Conservation (phyloP, 2,329 filamentous ascomycete species). For the Fusarium fracticaudum region DNA sequence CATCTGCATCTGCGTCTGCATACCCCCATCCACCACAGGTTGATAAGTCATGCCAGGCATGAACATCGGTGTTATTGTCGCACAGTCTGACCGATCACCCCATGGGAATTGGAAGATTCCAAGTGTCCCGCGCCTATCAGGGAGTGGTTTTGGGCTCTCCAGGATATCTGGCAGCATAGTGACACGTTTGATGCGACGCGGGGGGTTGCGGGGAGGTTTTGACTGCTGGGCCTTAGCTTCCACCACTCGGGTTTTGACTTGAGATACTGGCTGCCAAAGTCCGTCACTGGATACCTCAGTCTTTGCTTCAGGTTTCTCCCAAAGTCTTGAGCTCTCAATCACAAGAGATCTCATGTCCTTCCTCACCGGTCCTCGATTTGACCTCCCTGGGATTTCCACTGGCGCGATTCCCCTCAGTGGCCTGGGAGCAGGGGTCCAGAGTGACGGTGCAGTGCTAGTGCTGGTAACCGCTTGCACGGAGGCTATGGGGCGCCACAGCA, state of each 20-base stretch:
- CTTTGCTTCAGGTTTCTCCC: slow-evolving; percentile 25
- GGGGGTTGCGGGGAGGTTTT: slow-evolving; percentile 62
- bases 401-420: slow-evolving; percentile 9
- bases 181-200: slow-evolving; percentile 64
- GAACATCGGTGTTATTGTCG: slow-evolving; percentile 57
- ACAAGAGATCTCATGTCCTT: slow-evolving; percentile 26
- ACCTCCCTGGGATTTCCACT: slow-evolving; percentile 11
- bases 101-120: slow-evolving; percentile 74
- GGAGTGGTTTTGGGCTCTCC: slow-evolving; percentile 68
- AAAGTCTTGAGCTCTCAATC: slow-evolving; percentile 37
- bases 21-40: slow-evolving; percentile 13
- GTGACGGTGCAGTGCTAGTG: slow-evolving; percentile 20
- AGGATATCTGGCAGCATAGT: slow-evolving; percentile 70
- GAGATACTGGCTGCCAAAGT: slow-evolving; percentile 35
- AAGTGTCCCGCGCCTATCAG: slow-evolving; percentile 66
- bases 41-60: slow-evolving; percentile 63
- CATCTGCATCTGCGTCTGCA: slow-evolving; percentile 37
- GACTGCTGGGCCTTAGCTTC: slow-evolving; percentile 49
- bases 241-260: slow-evolving; percentile 17
- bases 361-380: slow-evolving; percentile 8
- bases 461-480: slow-evolving; percentile 14
- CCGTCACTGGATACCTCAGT: slow-evolving; percentile 4
- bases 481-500: slow-evolving; percentile 35
- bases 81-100: slow-evolving; percentile 70
- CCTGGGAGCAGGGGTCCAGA: slow-evolving; percentile 37